phyloP scores from a whole-genome alignment of 257 asterid genomes.

The Mentha longifolia region DNA sequence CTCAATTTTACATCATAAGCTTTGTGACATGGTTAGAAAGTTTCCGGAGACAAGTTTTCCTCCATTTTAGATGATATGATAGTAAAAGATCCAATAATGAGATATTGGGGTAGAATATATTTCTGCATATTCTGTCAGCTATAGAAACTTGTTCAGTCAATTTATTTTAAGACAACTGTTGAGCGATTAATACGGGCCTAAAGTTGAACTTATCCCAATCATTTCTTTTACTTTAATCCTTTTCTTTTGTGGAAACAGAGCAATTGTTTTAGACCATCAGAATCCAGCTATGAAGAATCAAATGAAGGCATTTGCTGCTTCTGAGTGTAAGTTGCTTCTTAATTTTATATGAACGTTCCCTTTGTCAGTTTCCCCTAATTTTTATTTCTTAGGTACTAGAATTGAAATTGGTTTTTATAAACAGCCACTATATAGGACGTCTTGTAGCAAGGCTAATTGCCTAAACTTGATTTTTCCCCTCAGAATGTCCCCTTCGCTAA shows the following conservation, averaged over 20 bases:
- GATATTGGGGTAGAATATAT: not conserved
- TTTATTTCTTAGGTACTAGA: conserved; percentile 15
- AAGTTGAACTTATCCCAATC: conserved; percentile 16
- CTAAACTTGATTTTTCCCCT: not conserved
- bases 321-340: conserved; percentile 69
- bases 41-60: conserved; percentile 10
- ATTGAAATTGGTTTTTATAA: not conserved
- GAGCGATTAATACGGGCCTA: conserved; percentile 16
- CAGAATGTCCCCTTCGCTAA: conserved; percentile 7
- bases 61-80: conserved; percentile 21
- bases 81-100: conserved; percentile 16
- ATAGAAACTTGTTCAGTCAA: conserved; percentile 2
- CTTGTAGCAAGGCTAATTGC: conserved; percentile 12
- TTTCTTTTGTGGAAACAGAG: conserved; percentile 59
- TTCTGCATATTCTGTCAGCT: conserved; percentile 27
- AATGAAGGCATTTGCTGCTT: conserved; percentile 71
- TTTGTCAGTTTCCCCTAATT: conserved; percentile 20
- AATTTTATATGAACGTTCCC: conserved; percentile 15
- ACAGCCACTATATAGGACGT: not conserved
- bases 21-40: conserved; percentile 23
- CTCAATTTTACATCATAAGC: not conserved
- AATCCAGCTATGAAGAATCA: conserved; percentile 79
- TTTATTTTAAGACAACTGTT: conserved; percentile 5
- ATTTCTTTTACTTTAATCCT: conserved; percentile 28
- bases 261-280: conserved; percentile 84